Evolutionary conservation across 2,329 filamentous ascomycete genomes (phyloP), one percentile per base, ranked within the genome.

Genomic region (Ophidiomyces ophidiicola): DNA sequence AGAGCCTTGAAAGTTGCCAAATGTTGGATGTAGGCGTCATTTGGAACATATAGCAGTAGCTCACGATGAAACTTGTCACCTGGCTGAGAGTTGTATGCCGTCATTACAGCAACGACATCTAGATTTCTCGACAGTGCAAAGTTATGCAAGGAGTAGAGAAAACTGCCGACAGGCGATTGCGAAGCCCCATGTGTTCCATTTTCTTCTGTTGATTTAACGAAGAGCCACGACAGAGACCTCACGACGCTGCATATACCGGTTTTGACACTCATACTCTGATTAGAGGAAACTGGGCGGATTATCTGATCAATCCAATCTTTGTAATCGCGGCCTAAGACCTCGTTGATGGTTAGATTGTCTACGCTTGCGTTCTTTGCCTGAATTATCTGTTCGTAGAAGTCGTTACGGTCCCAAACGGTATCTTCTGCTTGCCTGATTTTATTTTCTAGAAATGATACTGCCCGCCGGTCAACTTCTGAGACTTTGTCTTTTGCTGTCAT

Each of bases 321-420:
- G 51, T 77, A 80, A 52, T 80, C 75, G 44, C 76, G 72, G 26
- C 68, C 64, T 41, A 79, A 54, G 14, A 76, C 68, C 48, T 78
- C 75, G 2, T 65, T 54, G 44, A 76, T 51, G 7, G 59, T 64
- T 17, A 80, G 54, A 2, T 63, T 54, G 28, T 68, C 66, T 25
- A 79, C 53, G 30, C 62, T 70, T 42, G 75, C 63, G 32, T 64
- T 60, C 54, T 78, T 78, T 2, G 74, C 70, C 14, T 61, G 48
- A 18, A 67, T 60, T 23, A 78, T 64, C 38, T 67, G 55, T 1
- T 62, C 44, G 53, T 69, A 77, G 51, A 76, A 75, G 5, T 46
- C 48, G 7, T 62, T 55, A 18, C 68, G 58, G 39, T 70, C 58
- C 55, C 68, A 76, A 14, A 5, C 18, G 5, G 5, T 21, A 21